Evolutionary conservation across 176 grass and related monocot genomes (phyloP).

Genomic region (Rhynchospora tenuis): DNA sequence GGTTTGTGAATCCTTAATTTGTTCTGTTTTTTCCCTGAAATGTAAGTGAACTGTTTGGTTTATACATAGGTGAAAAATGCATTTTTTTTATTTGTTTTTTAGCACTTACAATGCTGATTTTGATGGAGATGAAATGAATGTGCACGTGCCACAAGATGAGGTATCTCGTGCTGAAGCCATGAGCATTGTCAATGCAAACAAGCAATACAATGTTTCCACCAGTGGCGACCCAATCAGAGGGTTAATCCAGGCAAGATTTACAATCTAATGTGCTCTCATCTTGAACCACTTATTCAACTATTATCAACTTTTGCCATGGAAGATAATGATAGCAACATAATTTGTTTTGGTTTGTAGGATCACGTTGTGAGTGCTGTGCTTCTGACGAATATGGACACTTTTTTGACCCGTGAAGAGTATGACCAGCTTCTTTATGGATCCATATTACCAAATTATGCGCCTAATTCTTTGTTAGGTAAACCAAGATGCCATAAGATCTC

Average conservation of each 20-base stretch:
- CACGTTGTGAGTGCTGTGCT: constrained; percentile 94
- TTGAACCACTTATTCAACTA: background rate
- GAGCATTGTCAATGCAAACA: constrained; percentile 92
- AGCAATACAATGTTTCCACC: constrained; percentile 90
- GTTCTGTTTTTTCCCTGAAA: background rate
- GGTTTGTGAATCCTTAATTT: constrained; percentile 29
- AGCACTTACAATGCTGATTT: constrained; percentile 99
- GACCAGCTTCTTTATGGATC: constrained; percentile 76
- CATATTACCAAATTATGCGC: constrained; percentile 38
- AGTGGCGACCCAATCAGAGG: constrained; percentile 83
- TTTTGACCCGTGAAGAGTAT: constrained; percentile 86
- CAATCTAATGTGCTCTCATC: background rate
- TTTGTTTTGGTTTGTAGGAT: constrained; percentile 35
- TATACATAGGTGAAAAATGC: background rate
- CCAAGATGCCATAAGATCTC: constrained; percentile 43
- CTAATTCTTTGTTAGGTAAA: constrained; percentile 26
- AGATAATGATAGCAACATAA: background rate
- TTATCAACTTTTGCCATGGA: background rate
- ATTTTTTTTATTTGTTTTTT: constrained; percentile 16
- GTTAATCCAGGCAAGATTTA: constrained; percentile 69
- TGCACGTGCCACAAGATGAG: constrained; percentile 97
- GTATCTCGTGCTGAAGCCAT: constrained; percentile 87
- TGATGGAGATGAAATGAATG: constrained; percentile 99
- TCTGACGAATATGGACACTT: constrained; percentile 62
- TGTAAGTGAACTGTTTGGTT: background rate